Evolutionary conservation across 352 stramenopile species (phyloP), one percentile per base, ranked within the genome.

Genomic region (Blastocystis sp.): DNA sequence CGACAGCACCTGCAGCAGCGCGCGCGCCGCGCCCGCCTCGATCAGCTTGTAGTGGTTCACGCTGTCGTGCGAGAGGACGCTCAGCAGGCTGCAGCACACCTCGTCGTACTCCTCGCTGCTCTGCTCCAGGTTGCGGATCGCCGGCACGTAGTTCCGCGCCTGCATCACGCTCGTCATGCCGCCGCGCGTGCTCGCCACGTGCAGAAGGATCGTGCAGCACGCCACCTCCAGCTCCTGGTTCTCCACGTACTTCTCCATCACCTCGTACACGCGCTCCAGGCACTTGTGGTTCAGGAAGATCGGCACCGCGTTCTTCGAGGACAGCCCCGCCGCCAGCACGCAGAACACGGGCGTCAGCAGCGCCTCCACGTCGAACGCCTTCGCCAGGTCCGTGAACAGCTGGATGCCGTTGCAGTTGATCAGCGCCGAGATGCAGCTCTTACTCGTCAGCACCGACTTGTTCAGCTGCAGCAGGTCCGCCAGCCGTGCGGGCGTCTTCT

Each of bases 41-140:
- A 84, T 62, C 2, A 84, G 74, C 53, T 84, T 84, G 74, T 84
- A 84, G 74, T 84, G 52, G 61, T 84, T 84, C 48, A 84, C 74
- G 7, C 19, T 14, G 40, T 84, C 74, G 14, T 43, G 74, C 17
- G 74, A 45, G 52, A 84, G 61, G 53, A 84, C 28, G 45, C 53
- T 84, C 56, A 84, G 61, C 52, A 84, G 53, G 45, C 66, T 67
- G 74, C 74, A 67, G 53, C 74, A 84, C 2, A 84, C 56, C 61
- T 84, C 74, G 52, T 69, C 21, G 41, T 84, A 84, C 74, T 84
- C 74, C 19, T 84, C 45, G 4, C 17, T 23, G 9, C 21, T 45
- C 17, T 62, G n/a, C 23, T 70, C 74, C 53, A 84, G 61, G 52
- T 52, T 67, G 2, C n/a, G 52, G n/a, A 84, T 84, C 38, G 74